Evolutionary conservation across 495 filamentous ascomycete species (phyloP).

Genomic region (Trichocladium antarcticum): DNA sequence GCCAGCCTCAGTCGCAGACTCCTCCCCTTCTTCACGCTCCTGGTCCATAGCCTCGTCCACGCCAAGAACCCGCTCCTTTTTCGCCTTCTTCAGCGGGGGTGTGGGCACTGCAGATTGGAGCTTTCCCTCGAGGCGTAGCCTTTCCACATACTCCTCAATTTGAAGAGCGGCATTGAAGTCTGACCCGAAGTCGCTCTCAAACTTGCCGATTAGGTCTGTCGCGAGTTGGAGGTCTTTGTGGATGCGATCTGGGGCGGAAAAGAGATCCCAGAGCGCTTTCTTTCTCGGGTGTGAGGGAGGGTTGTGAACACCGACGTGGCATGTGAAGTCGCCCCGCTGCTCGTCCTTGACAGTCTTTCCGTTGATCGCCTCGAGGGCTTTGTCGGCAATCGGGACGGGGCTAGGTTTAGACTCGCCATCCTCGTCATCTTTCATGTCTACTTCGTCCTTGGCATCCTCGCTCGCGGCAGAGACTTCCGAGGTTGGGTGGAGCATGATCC

Average conservation of each 20-base stretch:
- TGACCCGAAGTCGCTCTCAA: conserved; percentile 69
- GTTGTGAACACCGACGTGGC: conserved; percentile 91
- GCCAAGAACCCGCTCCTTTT: conserved; percentile 44
- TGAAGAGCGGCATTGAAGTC: conserved; percentile 59
- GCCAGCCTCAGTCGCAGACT: conserved; percentile 53
- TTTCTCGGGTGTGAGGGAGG: conserved; percentile 77
- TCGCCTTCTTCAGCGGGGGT: conserved; percentile 50
- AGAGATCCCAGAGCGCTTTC: conserved; percentile 95
- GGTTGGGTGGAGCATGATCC: conserved; percentile 85
- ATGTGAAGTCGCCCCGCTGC: conserved; percentile 85
- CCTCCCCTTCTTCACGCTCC: conserved; percentile 61
- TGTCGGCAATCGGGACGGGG: conserved; percentile 54
- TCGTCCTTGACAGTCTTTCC: conserved; percentile 94
- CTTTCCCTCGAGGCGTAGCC: conserved; percentile 58
- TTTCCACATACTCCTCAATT: conserved; percentile 79
- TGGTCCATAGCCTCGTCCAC: conserved; percentile 61
- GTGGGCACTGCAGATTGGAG: conserved; percentile 55
- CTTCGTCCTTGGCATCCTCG: conserved; percentile 50
- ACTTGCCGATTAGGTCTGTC: conserved; percentile 58
- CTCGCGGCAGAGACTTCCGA: conserved; percentile 53
- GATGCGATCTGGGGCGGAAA: conserved; percentile 79
- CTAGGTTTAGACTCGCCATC: conserved; percentile 33
- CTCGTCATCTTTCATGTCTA: conserved; percentile 52
- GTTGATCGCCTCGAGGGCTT: conserved; percentile 83
- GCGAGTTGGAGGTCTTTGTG: conserved; percentile 75